These are phyloP conservation scores for Sphagnum fallax DNA, from an alignment of 228 moss, liverwort and hornwort genomes.

Conservation along the genomic window DNA sequence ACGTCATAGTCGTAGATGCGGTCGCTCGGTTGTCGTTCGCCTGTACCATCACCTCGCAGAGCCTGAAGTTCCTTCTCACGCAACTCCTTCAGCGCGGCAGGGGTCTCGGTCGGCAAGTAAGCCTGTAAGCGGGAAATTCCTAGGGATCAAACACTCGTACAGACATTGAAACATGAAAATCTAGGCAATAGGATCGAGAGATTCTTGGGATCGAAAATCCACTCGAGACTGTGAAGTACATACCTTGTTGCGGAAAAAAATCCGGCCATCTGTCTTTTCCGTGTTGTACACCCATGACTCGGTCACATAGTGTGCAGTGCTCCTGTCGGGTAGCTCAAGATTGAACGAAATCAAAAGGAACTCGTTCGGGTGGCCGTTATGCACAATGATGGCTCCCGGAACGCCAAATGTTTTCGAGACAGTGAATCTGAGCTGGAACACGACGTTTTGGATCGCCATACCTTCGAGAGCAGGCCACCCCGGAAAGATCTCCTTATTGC, in stretches of 20 bases:
- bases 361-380: conserved; percentile 20
- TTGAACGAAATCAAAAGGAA: conserved; percentile 19
- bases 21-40: conserved; percentile 31
- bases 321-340: conserved; percentile 10
- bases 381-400: conserved; percentile 32
- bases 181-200: neutral
- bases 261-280: conserved; percentile 20
- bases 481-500: neutral
- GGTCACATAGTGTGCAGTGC: conserved; percentile 2
- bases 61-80: conserved; percentile 38
- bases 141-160: neutral
- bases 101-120: conserved; percentile 59
- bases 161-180: no score
- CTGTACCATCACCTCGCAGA: conserved; percentile 53
- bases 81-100: conserved; percentile 29
- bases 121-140: conserved; percentile 14
- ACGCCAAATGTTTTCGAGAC: conserved; percentile 33
- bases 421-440: conserved; percentile 12
- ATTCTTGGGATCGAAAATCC: neutral
- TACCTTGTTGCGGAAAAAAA: conserved; percentile 47
- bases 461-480: neutral
- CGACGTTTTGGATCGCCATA: conserved; percentile 7
- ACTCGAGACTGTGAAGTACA: neutral
- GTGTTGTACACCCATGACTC: conserved; percentile 27
- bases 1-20: conserved; percentile 73